phyloP scores from a whole-genome alignment of 495 filamentous ascomycete genomes.

The Xylaria cubensis region DNA sequence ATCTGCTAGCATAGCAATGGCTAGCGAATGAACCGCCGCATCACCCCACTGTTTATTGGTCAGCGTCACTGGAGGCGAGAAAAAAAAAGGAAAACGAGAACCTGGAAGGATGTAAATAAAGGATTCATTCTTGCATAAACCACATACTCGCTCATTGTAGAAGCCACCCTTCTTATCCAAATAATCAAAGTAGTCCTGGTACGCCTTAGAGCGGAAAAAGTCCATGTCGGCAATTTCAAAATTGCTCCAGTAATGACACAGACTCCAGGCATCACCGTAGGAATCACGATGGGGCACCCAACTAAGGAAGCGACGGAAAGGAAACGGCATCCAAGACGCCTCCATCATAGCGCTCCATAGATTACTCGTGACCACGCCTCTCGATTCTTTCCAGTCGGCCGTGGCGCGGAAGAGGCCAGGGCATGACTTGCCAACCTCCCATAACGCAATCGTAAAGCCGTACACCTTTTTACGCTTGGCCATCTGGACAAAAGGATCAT shows the following conservation, averaged over 20 bases:
- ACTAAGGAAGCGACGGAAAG: conserved; percentile 39
- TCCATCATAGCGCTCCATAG: conserved; percentile 41
- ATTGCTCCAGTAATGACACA: conserved; percentile 57
- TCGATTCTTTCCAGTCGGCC: conserved; percentile 42
- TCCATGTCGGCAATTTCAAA: conserved; percentile 56
- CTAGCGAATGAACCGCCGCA: conserved; percentile 52
- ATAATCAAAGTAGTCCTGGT: conserved; percentile 50
- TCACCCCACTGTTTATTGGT: conserved; percentile 48
- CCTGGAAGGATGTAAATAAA: background rate
- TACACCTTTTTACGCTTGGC: conserved; percentile 52
- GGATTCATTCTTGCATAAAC: background rate
- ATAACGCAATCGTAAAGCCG: conserved; percentile 51
- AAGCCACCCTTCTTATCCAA: conserved; percentile 53
- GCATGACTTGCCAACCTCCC: conserved; percentile 51
- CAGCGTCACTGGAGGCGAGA: background rate
- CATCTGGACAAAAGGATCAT: conserved; percentile 55
- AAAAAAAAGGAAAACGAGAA: background rate
- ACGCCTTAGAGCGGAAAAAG: conserved; percentile 50
- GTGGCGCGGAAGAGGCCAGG: conserved; percentile 47
- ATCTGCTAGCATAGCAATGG: conserved; percentile 47
- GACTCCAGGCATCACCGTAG: conserved; percentile 45
- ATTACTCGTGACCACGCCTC: conserved; percentile 34
- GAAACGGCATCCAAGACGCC: conserved; percentile 41
- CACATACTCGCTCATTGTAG: conserved; percentile 50
- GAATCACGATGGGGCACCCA: conserved; percentile 40